phyloP scores from a whole-genome alignment of 305 asterid genomes.

The Fraxinus nigra region DNA sequence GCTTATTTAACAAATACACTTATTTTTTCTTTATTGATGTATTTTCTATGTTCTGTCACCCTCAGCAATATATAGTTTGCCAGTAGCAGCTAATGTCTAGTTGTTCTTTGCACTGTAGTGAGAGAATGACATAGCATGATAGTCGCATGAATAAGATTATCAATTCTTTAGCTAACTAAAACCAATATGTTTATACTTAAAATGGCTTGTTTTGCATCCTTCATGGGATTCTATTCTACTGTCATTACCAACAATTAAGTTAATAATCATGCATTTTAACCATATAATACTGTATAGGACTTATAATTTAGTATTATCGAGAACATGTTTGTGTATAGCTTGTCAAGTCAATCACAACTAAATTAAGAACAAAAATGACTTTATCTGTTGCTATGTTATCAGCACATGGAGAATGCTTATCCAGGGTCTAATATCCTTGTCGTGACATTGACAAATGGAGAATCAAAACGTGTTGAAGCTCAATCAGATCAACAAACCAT shows the following conservation, averaged over 20 bases:
- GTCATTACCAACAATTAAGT: constrained; percentile 9
- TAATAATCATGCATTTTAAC: constrained; percentile 9
- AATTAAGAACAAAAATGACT: constrained; percentile 20
- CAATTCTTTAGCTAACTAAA: background rate
- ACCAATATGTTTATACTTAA: background rate
- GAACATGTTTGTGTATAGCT: background rate
- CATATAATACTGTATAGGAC: constrained; percentile 1
- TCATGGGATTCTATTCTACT: background rate
- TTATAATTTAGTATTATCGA: background rate
- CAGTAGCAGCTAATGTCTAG: background rate
- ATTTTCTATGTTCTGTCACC: background rate
- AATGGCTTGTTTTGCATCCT: background rate
- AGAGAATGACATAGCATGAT: background rate
- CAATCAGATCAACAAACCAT: constrained; percentile 73
- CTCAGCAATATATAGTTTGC: background rate
- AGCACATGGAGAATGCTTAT: constrained; percentile 97
- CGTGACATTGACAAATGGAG: constrained; percentile 82
- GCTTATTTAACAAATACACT: background rate
- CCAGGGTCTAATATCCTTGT: constrained; percentile 86
- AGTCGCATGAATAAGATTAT: background rate
- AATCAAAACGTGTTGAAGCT: constrained; percentile 80
- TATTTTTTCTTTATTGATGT: background rate
- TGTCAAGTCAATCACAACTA: background rate
- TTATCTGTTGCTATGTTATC: constrained; percentile 30
- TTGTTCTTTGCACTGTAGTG: background rate